Conservation (phyloP, 176 grass and related monocot species). For the Areca catechu region DNA sequence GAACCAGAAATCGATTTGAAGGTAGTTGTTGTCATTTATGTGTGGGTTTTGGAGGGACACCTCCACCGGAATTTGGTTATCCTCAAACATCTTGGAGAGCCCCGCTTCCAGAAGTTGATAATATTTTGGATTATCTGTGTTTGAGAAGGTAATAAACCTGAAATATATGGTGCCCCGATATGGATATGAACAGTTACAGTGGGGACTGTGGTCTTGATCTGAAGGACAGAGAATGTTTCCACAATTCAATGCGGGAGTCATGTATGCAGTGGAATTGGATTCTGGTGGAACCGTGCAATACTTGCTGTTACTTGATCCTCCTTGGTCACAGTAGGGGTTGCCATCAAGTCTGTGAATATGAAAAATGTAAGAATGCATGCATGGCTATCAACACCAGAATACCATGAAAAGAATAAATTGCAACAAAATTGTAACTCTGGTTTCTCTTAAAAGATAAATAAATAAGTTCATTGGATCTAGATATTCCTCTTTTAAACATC, state of each 20-base stretch:
- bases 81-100: not conserved
- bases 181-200: not conserved
- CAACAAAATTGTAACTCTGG: too few species aligned
- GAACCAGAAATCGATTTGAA: slow-evolving; percentile 1
- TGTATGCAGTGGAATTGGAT: slow-evolving; percentile 28
- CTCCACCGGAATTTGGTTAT: not conserved
- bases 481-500: too few species aligned
- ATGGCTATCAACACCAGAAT: not conserved
- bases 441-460: too few species aligned
- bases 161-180: not conserved
- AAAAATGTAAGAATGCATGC: not conserved
- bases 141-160: not conserved
- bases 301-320: not conserved
- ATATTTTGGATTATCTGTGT: not conserved
- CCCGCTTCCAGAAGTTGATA: not conserved
- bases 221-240: not conserved
- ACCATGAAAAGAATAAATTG: too few species aligned
- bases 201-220: not conserved
- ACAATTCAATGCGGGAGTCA: slow-evolving; percentile 3
- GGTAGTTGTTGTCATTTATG: not conserved
- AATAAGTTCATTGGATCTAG: too few species aligned
- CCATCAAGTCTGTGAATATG: slow-evolving; percentile 40
- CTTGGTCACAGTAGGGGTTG: slow-evolving; percentile 44
- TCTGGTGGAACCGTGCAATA: slow-evolving; percentile 36
- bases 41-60: not conserved